phyloP scores from a whole-genome alignment of 768 basidiomycete species.

The Pleurotus salmoneostramineus region DNA sequence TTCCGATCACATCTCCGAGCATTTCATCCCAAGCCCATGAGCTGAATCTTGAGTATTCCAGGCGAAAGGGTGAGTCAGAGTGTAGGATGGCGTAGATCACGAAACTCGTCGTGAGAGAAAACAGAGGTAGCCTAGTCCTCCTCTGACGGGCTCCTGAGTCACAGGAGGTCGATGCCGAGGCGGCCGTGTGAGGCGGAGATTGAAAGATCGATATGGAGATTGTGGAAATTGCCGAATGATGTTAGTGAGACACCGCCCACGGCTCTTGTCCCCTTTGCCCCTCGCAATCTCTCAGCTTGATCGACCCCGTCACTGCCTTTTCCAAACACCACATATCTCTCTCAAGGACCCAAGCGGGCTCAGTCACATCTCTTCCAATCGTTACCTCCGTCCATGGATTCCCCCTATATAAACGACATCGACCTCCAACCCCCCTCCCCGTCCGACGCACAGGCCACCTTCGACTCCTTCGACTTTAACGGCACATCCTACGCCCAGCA shows the following conservation, averaged over 20 bases:
- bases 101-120: no score
- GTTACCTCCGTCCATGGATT: conserved; percentile 1
- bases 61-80: no score
- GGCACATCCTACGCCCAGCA: conserved; percentile 37
- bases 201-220: not conserved
- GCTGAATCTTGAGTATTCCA: no score
- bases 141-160: no score
- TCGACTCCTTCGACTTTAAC: conserved; percentile 18
- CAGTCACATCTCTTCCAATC: not conserved
- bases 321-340: not conserved
- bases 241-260: conserved; percentile 1
- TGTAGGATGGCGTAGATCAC: no score
- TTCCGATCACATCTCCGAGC: no score
- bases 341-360: not conserved
- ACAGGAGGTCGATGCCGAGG: not conserved
- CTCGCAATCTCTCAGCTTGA: not conserved
- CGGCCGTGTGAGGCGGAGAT: not conserved
- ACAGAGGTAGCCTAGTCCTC: no score
- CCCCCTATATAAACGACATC: conserved; percentile 18
- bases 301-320: not conserved
- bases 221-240: not conserved
- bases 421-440: conserved; percentile 23
- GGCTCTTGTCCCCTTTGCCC: no score
- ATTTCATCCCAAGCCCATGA: no score
- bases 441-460: conserved; percentile 11